phyloP scores from a whole-genome alignment of 768 basidiomycete species.

The Pleurotus ostreatus region DNA sequence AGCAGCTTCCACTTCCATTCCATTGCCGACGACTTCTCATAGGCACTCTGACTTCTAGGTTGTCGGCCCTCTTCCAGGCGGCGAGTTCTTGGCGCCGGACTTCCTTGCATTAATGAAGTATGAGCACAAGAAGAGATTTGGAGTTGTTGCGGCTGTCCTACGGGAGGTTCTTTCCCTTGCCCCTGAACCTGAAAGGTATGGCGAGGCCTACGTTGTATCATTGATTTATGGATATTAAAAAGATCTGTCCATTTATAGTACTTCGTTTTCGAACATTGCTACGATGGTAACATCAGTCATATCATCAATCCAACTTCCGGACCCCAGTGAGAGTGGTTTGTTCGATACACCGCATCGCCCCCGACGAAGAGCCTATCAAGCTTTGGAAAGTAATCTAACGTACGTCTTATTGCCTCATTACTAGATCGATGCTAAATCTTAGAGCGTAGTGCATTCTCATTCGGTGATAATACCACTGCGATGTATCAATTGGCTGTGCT shows the following conservation, averaged over 20 bases:
- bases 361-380: slow-evolving; percentile 55
- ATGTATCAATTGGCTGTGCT: slow-evolving; percentile 68
- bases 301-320: slow-evolving; percentile 64
- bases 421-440: background rate
- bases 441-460: slow-evolving; percentile 52
- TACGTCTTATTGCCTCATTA: slow-evolving; percentile 28
- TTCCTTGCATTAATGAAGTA: slow-evolving; percentile 67
- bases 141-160: slow-evolving; percentile 66
- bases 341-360: slow-evolving; percentile 63
- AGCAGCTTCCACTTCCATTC: slow-evolving; percentile 20
- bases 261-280: slow-evolving; percentile 53
- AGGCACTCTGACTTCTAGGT: slow-evolving; percentile 40
- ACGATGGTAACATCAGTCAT: slow-evolving; percentile 70
- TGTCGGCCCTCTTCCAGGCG: slow-evolving; percentile 63
- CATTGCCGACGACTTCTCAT: too few relatives aligned
- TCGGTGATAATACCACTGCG: slow-evolving; percentile 67
- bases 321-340: slow-evolving; percentile 67
- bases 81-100: slow-evolving; percentile 66
- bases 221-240: too few relatives aligned
- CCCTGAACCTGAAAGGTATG: slow-evolving; percentile 39
- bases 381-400: slow-evolving; percentile 62
- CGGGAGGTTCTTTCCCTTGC: slow-evolving; percentile 41
- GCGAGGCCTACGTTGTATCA: background rate
- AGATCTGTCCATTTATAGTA: too few relatives aligned
- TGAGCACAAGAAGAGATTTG: slow-evolving; percentile 68